Percentiles rank a stretch among this genome's conserved stretches.
phyloP scores from a whole-genome alignment of 2,329 filamentous ascomycete genomes.

The Arthrobotrys sinensis region DNA sequence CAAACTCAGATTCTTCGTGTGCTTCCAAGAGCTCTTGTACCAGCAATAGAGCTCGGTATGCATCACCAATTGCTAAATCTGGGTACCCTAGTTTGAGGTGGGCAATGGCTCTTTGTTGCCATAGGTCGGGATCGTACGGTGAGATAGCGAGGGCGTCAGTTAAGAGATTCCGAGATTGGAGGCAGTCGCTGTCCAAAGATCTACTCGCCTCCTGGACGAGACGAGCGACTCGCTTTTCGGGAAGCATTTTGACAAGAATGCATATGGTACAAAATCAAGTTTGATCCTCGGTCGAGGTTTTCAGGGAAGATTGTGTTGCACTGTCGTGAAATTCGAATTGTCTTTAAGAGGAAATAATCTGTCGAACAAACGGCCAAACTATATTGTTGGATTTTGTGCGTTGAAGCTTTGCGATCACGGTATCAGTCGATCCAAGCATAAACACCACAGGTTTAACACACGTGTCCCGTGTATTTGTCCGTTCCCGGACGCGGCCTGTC shows the following conservation, averaged over 20 bases:
- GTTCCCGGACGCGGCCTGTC: too few species aligned
- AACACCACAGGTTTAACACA: too few species aligned
- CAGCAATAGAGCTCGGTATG: slow-evolving; percentile 89
- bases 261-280: background rate
- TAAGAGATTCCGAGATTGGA: slow-evolving; percentile 30
- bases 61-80: slow-evolving; percentile 89
- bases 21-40: slow-evolving; percentile 83
- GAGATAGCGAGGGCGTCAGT: slow-evolving; percentile 47
- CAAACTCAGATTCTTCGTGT: slow-evolving; percentile 82
- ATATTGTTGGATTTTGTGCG: slow-evolving; percentile 2
- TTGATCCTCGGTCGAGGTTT: slow-evolving; percentile 4
- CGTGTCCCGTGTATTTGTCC: too few species aligned
- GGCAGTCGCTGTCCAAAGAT: slow-evolving; percentile 5
- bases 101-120: slow-evolving; percentile 74
- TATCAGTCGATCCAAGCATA: too few species aligned
- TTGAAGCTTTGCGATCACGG: background rate
- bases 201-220: slow-evolving; percentile 35
- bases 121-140: slow-evolving; percentile 55
- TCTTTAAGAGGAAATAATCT: background rate
- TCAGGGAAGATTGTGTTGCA: slow-evolving; percentile 18
- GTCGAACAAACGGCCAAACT: background rate
- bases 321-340: background rate
- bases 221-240: slow-evolving; percentile 47
- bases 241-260: slow-evolving; percentile 18
- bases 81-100: slow-evolving; percentile 85